Evolutionary conservation across 2,329 filamentous ascomycete genomes (phyloP).

Genomic region (Xylogone sp.): DNA sequence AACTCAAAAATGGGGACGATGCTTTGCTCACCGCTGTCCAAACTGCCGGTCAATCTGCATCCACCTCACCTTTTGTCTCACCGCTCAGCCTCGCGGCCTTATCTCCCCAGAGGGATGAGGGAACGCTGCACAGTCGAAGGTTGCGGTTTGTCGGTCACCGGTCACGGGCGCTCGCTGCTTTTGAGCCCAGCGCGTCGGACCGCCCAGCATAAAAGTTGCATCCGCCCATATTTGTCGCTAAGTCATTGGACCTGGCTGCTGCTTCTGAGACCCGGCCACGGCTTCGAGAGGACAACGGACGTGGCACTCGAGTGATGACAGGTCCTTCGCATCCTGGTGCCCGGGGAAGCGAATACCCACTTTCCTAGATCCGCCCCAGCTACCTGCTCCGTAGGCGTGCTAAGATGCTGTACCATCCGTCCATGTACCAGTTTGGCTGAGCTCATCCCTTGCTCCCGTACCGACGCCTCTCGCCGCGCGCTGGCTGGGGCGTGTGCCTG

Average conservation of each 20-base stretch:
- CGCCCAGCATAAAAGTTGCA: not conserved
- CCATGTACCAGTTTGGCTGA: not conserved
- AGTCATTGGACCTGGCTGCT: constrained; percentile 10
- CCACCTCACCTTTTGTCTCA: constrained; percentile 8
- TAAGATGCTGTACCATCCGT: not conserved
- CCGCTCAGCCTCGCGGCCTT: constrained; percentile 8
- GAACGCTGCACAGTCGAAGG: not conserved
- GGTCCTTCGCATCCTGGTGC: not conserved
- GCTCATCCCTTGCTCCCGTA: not conserved
- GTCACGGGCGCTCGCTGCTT: not conserved
- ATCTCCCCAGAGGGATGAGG: not conserved
- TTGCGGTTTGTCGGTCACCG: not conserved
- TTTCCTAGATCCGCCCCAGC: not conserved
- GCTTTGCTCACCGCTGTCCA: not conserved
- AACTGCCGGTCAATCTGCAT: not conserved
- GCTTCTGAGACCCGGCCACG: constrained; percentile 13
- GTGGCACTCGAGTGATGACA: not conserved
- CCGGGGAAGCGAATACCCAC: not conserved
- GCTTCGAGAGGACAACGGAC: not conserved
- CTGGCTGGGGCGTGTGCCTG: not conserved
- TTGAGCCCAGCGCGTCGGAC: not conserved
- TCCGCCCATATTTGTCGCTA: constrained; percentile 16
- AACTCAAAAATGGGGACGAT: not conserved
- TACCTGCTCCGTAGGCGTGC: too few relatives aligned
- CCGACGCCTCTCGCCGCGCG: not conserved